phyloP scores from a whole-genome alignment of 768 basidiomycete genomes.

The Serendipita sp. region DNA sequence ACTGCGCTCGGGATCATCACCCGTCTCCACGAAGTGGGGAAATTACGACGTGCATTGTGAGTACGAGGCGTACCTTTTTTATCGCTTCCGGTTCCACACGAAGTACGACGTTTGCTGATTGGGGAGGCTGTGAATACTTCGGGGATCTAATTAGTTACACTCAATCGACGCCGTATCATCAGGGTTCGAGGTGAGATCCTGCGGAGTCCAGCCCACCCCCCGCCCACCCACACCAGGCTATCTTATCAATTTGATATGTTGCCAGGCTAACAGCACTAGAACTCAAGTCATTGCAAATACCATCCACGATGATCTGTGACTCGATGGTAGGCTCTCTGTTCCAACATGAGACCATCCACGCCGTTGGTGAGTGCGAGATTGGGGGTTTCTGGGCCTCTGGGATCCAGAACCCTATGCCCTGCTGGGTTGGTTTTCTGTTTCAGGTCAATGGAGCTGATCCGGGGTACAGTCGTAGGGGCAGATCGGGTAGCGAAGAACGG shows the following conservation, averaged over 20 bases:
- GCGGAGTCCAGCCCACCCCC: background rate
- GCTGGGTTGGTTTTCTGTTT: too few species aligned
- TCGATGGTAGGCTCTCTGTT: slow-evolving; percentile 95
- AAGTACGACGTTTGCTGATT: background rate
- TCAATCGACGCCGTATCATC: slow-evolving; percentile 88
- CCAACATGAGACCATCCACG: slow-evolving; percentile 72
- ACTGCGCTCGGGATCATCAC: slow-evolving; percentile 92
- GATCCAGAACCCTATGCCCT: slow-evolving; percentile 8
- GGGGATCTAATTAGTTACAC: slow-evolving; percentile 35
- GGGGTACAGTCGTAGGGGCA: background rate
- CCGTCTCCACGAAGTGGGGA: slow-evolving; percentile 61
- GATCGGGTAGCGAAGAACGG: slow-evolving; percentile 80
- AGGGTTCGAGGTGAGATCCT: slow-evolving; percentile 52
- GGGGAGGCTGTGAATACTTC: background rate
- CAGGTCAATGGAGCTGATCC: slow-evolving; percentile 12
- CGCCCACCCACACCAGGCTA: background rate
- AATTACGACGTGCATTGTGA: slow-evolving; percentile 61
- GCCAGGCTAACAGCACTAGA: slow-evolving; percentile 77
- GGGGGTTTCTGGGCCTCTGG: slow-evolving; percentile 9
- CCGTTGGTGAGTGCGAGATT: slow-evolving; percentile 39
- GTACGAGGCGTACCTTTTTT: background rate
- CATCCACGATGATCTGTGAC: slow-evolving; percentile 90
- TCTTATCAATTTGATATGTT: slow-evolving; percentile 6
- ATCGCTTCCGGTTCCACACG: background rate
- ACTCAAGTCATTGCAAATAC: slow-evolving; percentile 66